phyloP scores from a whole-genome alignment of 331 rosid species.

The Pyracantha coccinea region DNA sequence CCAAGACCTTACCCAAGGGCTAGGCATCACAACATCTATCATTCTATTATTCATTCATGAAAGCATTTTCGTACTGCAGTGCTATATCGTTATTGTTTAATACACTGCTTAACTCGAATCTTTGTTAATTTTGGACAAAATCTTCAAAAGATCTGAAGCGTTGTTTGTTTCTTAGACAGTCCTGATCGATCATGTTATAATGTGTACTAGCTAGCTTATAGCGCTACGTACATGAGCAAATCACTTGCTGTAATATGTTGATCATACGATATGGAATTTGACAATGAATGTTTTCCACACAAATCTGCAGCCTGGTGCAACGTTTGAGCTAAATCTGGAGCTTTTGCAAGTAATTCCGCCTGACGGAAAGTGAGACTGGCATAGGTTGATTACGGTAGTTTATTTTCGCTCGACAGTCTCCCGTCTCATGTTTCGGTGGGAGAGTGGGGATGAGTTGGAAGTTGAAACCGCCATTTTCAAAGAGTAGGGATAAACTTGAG shows the following conservation, averaged over 20 bases:
- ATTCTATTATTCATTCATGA: neutral
- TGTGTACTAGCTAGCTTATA: neutral
- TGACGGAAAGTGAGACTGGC: constrained; percentile 20
- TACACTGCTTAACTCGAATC: neutral
- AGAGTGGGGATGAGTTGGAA: neutral
- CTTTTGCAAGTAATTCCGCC: constrained; percentile 50
- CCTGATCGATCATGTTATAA: too few species aligned
- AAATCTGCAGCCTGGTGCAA: constrained; percentile 83
- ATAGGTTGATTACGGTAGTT: neutral
- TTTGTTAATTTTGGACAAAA: neutral
- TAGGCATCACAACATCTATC: neutral
- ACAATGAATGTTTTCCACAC: neutral
- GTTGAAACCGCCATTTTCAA: neutral
- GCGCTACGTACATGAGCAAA: neutral
- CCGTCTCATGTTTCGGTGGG: neutral
- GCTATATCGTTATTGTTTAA: neutral
- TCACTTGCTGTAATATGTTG: neutral
- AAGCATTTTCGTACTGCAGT: neutral
- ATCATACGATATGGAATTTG: neutral
- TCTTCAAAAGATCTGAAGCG: neutral
- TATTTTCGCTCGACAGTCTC: neutral
- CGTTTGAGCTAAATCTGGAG: constrained; percentile 81
- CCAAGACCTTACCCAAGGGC: neutral
- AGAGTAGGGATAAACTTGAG: too few species aligned
- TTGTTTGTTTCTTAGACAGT: neutral